Conservation (phyloP, 2,329 filamentous ascomycete species). For the Plenodomus biglobosus region DNA sequence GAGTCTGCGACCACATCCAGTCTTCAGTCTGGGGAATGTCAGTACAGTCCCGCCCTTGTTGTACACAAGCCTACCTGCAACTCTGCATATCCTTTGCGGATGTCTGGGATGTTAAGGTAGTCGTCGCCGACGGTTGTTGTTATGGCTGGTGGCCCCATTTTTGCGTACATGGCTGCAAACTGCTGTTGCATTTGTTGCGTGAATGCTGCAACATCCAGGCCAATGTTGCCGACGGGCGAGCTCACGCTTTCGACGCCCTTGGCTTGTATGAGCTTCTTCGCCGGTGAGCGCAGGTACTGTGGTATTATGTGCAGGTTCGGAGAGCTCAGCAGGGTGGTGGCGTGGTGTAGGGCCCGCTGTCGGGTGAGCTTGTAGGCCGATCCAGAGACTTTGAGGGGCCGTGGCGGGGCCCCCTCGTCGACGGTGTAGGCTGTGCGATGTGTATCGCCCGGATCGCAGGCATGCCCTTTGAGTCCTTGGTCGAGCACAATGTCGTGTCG, state of each 20-base stretch:
- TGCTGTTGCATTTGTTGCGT: slow-evolving; percentile 52
- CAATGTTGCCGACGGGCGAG: slow-evolving; percentile 79
- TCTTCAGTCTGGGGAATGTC: slow-evolving; percentile 56
- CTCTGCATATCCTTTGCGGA: slow-evolving; percentile 65
- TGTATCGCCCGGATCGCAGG: slow-evolving; percentile 43
- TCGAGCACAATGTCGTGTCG: slow-evolving; percentile 90
- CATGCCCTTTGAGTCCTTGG: slow-evolving; percentile 40
- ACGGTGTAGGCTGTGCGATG: slow-evolving; percentile 50
- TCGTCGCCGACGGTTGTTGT: slow-evolving; percentile 56
- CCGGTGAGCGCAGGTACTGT: slow-evolving; percentile 74
- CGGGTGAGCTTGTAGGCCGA: slow-evolving; percentile 93
- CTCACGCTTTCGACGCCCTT: slow-evolving; percentile 90
- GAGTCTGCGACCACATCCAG: slow-evolving; percentile 86
- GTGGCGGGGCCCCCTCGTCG: slow-evolving; percentile 30
- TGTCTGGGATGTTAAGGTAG: slow-evolving; percentile 53
- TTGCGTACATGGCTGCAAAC: slow-evolving; percentile 69
- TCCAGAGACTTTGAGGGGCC: slow-evolving; percentile 76
- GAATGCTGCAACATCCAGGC: slow-evolving; percentile 54
- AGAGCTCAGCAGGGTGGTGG: slow-evolving; percentile 80
- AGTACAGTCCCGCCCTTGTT: slow-evolving; percentile 19
- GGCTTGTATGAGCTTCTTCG: slow-evolving; percentile 72
- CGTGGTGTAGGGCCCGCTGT: slow-evolving; percentile 82
- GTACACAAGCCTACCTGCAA: slow-evolving; percentile 54
- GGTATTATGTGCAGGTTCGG: slow-evolving; percentile 72
- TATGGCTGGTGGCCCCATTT: slow-evolving; percentile 40